Evolutionary conservation across 2,329 filamentous ascomycete species (phyloP).

Genomic region (Atkinsonella hypoxylon): DNA sequence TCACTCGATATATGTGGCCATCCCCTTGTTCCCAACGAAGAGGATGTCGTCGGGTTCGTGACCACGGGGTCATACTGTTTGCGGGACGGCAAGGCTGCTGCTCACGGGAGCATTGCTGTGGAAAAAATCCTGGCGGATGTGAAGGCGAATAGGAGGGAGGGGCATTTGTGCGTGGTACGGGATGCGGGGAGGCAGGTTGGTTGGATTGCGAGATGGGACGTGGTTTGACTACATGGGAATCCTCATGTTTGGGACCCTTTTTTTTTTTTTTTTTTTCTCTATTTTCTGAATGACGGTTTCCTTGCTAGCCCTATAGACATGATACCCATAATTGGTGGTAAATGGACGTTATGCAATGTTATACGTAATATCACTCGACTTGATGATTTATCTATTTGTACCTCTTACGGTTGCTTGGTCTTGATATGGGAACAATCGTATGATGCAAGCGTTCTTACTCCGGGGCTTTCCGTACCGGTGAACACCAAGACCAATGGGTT

Average conservation of each 20-base stretch:
- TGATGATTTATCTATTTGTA: no score
- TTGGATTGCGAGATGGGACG: slow-evolving; percentile 68
- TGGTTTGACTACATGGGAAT: slow-evolving; percentile 29
- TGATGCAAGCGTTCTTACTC: no score
- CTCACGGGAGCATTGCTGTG: slow-evolving; percentile 58
- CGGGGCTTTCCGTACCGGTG: no score
- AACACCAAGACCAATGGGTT: no score
- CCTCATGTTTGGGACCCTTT: not conserved
- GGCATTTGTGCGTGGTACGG: slow-evolving; percentile 62
- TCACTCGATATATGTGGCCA: slow-evolving; percentile 38
- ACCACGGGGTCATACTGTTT: slow-evolving; percentile 79
- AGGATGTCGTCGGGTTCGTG: slow-evolving; percentile 79
- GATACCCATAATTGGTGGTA: not conserved
- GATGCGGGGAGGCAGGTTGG: slow-evolving; percentile 70
- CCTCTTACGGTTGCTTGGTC: no score
- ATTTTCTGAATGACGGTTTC: not conserved
- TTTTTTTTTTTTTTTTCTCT: not conserved
- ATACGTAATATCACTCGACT: no score
- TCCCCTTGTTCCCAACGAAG: slow-evolving; percentile 57
- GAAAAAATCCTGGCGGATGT: slow-evolving; percentile 36
- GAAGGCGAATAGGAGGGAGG: slow-evolving; percentile 25
- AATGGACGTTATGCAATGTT: no score
- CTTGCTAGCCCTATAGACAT: not conserved
- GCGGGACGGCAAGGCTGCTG: slow-evolving; percentile 61
- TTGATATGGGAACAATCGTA: no score